Evolutionary conservation across 2,329 filamentous ascomycete species (phyloP), one percentile per base, ranked within the genome.

Genomic region (Calonectria montana): DNA sequence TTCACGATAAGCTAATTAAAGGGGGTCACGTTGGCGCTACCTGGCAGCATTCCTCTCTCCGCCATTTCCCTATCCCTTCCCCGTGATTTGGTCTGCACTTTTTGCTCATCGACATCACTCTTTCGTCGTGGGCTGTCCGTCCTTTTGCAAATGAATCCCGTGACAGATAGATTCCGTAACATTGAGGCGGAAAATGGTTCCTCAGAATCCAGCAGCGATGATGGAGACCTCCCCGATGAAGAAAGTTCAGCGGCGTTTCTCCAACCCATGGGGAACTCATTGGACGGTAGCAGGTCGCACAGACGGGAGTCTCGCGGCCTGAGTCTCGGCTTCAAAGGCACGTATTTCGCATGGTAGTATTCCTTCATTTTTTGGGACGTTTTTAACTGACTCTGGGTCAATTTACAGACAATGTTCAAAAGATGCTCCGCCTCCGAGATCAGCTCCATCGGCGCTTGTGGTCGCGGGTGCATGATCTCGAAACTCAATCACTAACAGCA

Each of bases 371-470:
- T 41, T 8, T 5, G 2, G 23, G 25, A 13, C 15, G 13, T 57
- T 29, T 47, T 21, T 55, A 21, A 55, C 64, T 55, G 25, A 67
- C 29, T 35, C 9, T 31, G 37, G n/a, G n/a, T 29, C 37, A 31
- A 27, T 16, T n/a, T 39, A 55, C 47, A 71, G 69, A 71, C 18
- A 67, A 63, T 18, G 41, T 71, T 45, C 43, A 53, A 35, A 71
- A 71, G 67, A 73, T 77, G 35, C 76, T 78, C 27, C 74, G 76
- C 65, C 69, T 77, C 47, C 74, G 73, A 35, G 76, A 77, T 18
- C 73, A 77, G 21, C 73, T 78, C 31, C 76, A 78, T 23, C 75
- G 77, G 15, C 75, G 76, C 53, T 65, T 78, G 29, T 53, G 66
- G 29, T 71, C 75, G n/a, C 71, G 65, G 3, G 70, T 74, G 23